Evolutionary conservation across 208 protist genomes (phyloP), one percentile per base, ranked within the genome.

Genomic region (Crithidia bombi): DNA sequence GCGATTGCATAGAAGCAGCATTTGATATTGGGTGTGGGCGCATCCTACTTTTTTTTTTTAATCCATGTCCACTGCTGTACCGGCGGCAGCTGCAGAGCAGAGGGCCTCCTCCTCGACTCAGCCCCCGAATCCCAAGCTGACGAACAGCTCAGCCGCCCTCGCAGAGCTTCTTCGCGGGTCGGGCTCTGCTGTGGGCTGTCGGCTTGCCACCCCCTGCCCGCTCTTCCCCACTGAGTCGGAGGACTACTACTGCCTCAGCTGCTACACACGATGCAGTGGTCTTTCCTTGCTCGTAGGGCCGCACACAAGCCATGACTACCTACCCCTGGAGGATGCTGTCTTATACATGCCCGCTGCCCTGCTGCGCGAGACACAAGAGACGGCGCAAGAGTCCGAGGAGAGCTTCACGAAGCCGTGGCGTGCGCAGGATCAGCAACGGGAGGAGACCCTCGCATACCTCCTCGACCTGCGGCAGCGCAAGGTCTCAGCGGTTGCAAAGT

Each of bases 241-340:
- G 69, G 56, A 65, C 61, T 64, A 87, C 69, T 95, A 89, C 70
- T 95, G 90, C 62, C 67, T 77, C 26, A 55, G 55, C 47, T 95
- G 90, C 61, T 79, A 89, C 25, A 61, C 52, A 12, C 69, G 75
- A 0, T 89, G 85, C 62, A 91, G 80, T 47, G 75, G 64, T 17
- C 65, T 86, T 30, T 57, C 75, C 10, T 65, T 93, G 6, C 65
- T 93, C 21, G 86, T 87, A 10, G 90, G 90, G n/a, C 73, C 81
- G 11, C 90, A 95, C 73, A 86, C 83, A 0, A 76, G 61, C 28
- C 90, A 95, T 78, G 75, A 75, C 65, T 76, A 85, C 41, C 73
- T 91, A 0, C 76, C 86, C 3, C 63, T 93, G 10, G 30, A 28
- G 5, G 75, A 86, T n/a, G 87, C 87, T 0, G 55, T 86, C 11